Conservation (phyloP, 345 rosid genomes). For the Lenwebbia sp. region DNA sequence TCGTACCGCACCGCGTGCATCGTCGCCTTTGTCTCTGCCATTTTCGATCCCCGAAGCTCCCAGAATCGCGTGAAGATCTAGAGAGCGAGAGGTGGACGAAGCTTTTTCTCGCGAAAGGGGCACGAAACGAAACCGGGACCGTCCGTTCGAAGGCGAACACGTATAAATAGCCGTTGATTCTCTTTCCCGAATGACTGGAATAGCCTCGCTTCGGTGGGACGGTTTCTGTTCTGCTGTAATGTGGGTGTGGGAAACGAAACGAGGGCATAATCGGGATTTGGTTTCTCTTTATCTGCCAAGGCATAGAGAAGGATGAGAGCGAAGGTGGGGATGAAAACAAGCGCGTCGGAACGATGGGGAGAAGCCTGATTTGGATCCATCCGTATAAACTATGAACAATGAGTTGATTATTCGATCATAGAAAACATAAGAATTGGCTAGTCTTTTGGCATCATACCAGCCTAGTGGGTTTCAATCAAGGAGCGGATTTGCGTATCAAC, state of each 20-base stretch:
- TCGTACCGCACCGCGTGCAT: slow-evolving; percentile 33
- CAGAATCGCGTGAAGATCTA: neutral
- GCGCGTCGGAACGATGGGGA: neutral
- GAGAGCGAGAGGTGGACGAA: neutral
- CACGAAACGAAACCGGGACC: neutral
- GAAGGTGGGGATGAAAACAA: neutral
- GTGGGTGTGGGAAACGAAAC: neutral
- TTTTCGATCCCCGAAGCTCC: neutral
- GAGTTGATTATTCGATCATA: neutral
- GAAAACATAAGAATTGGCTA: neutral
- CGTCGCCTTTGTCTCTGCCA: slow-evolving; percentile 19
- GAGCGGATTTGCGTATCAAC: neutral
- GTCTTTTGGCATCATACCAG: neutral
- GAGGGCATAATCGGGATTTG: neutral
- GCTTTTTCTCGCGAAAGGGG: neutral
- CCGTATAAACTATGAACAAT: neutral
- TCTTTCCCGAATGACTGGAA: neutral
- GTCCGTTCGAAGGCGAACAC: neutral
- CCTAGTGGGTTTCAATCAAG: neutral
- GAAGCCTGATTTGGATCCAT: neutral
- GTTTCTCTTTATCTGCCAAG: neutral
- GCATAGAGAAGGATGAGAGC: neutral
- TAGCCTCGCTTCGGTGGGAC: neutral
- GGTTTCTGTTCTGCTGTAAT: neutral
- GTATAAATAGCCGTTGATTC: neutral